These are phyloP conservation scores for Phytophthora brassicae DNA, from an alignment of 352 stramenopile species.

Conservation along the genomic window DNA sequence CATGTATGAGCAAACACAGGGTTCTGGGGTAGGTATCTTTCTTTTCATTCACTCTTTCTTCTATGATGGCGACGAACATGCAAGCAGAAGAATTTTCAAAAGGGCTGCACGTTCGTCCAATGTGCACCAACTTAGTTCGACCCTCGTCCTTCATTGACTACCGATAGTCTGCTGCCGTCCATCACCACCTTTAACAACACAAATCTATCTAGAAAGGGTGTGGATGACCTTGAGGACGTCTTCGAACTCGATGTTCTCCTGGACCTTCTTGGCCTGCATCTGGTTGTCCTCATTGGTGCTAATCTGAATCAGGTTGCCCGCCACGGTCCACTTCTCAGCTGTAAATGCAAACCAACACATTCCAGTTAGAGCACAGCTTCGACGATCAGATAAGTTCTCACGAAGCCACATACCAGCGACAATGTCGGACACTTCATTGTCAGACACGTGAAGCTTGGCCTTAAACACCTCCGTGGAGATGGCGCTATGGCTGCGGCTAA, in stretches of 20 bases:
- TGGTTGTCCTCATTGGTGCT: slow-evolving; percentile 81
- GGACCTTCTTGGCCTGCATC: slow-evolving; percentile 86
- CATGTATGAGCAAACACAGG: too few species aligned
- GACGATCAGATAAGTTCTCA: slow-evolving; percentile 3
- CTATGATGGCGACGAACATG: too few species aligned
- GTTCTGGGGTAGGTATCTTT: too few species aligned
- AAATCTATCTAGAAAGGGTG: slow-evolving; percentile 86
- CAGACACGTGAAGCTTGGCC: slow-evolving; percentile 66
- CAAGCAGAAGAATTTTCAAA: slow-evolving; percentile 22
- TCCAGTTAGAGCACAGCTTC: slow-evolving; percentile 19
- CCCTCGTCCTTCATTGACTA: slow-evolving; percentile 24
- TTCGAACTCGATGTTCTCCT: slow-evolving; percentile 86
- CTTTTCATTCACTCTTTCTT: too few species aligned
- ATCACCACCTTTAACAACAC: slow-evolving; percentile 35
- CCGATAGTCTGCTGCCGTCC: slow-evolving; percentile 18
- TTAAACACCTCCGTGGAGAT: slow-evolving; percentile 64
- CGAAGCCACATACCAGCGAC: slow-evolving; percentile 42
- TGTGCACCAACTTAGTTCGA: slow-evolving; percentile 24
- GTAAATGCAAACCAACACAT: slow-evolving; percentile 9
- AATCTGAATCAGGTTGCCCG: slow-evolving; percentile 57
- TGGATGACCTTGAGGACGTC: slow-evolving; percentile 88
- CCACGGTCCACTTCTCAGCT: slow-evolving; percentile 74
- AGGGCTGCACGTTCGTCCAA: slow-evolving; percentile 15
- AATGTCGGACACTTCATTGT: slow-evolving; percentile 61
- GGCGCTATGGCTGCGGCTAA: slow-evolving; percentile 74